Conservation (phyloP, 192 early-diverging fungal species). For the Coemansia sp. region DNA sequence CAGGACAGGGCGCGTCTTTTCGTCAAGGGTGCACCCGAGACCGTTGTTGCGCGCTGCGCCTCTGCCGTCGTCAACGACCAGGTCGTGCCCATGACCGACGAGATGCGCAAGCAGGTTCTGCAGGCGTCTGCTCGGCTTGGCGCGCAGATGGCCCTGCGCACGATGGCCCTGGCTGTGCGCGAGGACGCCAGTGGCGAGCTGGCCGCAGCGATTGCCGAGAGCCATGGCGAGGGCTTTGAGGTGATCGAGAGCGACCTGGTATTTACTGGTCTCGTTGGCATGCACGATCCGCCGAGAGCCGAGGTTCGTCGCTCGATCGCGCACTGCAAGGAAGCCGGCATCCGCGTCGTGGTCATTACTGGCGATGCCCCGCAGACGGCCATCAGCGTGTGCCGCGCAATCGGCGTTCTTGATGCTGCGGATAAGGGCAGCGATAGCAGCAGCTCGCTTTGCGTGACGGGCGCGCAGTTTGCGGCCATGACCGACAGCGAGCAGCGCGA, state of each 20-base stretch:
- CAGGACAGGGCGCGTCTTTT: constrained; percentile 50
- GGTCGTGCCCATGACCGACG: constrained; percentile 62
- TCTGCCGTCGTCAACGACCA: constrained; percentile 33
- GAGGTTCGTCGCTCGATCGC: constrained; percentile 82
- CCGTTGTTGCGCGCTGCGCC: constrained; percentile 83
- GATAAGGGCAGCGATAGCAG: constrained; percentile 70
- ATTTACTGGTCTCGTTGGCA: constrained; percentile 92
- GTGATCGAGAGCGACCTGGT: constrained; percentile 80
- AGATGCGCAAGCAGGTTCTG: constrained; percentile 59
- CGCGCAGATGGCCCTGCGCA: constrained; percentile 73
- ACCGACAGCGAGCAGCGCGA: constrained; percentile 63
- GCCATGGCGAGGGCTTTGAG: constrained; percentile 52
- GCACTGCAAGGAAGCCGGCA: constrained; percentile 90
- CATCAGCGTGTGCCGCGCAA: constrained; percentile 90
- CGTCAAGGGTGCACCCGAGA: constrained; percentile 96
- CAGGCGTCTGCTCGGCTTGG: constrained; percentile 73
- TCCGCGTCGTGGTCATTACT: constrained; percentile 97
- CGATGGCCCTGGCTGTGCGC: constrained; percentile 86
- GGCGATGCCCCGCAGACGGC: constrained; percentile 98
- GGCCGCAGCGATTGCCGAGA: constrained; percentile 54
- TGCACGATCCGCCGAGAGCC: constrained; percentile 96
- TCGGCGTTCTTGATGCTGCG: constrained; percentile 80
- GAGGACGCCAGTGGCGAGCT: constrained; percentile 57
- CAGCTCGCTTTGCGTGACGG: constrained; percentile 70
- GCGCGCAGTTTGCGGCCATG: constrained; percentile 93